phyloP scores from a whole-genome alignment of 2,329 filamentous ascomycete genomes.

The Myrmaecium sp. region DNA sequence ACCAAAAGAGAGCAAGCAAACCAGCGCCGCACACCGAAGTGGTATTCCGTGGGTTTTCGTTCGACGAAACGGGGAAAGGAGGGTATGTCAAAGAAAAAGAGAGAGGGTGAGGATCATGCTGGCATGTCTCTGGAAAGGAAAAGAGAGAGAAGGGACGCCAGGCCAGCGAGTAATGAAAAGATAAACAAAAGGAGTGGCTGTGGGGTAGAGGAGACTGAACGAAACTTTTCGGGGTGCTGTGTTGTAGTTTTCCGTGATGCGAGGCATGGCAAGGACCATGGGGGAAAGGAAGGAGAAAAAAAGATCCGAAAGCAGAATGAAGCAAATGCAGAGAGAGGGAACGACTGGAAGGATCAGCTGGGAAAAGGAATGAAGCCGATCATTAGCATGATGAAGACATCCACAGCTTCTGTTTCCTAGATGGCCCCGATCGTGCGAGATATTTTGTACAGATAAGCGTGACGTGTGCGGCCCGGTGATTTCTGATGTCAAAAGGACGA shows the following conservation, averaged over 20 bases:
- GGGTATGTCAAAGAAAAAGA: background rate
- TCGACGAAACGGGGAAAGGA: background rate
- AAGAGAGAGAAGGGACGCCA: background rate
- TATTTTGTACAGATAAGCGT: no score
- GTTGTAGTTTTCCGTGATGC: background rate
- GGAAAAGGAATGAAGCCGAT: background rate
- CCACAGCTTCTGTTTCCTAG: no score
- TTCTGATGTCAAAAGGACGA: no score
- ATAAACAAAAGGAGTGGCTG: background rate
- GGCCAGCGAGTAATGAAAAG: background rate
- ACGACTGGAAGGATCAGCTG: background rate
- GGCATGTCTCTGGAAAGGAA: background rate
- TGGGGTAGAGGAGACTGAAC: background rate
- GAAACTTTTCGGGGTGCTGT: background rate
- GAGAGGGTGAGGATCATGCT: background rate
- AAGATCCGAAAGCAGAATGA: background rate
- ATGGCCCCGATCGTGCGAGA: no score
- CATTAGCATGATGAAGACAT: no score
- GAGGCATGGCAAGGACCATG: background rate
- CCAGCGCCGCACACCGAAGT: background rate
- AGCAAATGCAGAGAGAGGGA: background rate
- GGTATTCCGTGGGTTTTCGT: background rate
- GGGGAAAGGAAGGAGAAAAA: conserved; percentile 1
- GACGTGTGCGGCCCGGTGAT: no score
- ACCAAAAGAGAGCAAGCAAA: no score